Evolutionary conservation across 768 basidiomycete genomes (phyloP), one percentile per base, ranked within the genome.

Genomic region (Suillus americanus): DNA sequence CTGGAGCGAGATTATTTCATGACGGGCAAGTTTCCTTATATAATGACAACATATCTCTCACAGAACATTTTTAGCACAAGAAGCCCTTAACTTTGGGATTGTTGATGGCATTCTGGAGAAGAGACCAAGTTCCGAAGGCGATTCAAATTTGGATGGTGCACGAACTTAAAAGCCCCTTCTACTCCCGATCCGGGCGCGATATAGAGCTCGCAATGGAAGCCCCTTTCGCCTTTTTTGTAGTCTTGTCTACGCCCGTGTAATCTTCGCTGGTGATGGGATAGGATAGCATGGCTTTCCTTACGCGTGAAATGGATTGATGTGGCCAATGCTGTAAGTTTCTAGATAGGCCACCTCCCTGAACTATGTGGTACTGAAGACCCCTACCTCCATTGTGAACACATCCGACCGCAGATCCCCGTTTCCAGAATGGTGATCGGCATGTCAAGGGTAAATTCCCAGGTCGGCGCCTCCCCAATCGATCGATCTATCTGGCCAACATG

Each of bases 1-100:
- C 79, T 98, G 68, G 95, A 98, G 79, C 85, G 95, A 66, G 95
- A 98, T 77, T 96, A 96, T 78, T 98, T 94, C 77, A 91, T 98
- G 92, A 97, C 95, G 65, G 89, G 91, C 89, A 67, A 67, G 75
- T 63, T 25, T 60, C 37, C 7, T 63, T 66, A 23, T 46, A 61
- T 66, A 53, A 50, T 66, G 69, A 56, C 66, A 33, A 67, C 69
- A 68, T 57, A 68, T 70, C 37, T 67, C 60, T 69, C 33, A 68
- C 62, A 62, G 45, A 66, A 60, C 65, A 70, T 71, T 69, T 67
- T 73, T 76, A 88, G 93, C 95, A 5, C 87, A 89, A 74, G 92
- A 97, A 83, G 94, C 95, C 14, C 80, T 94, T 67, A 84, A 88
- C 41, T 98, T 98, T 77, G 95, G 95, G 46, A 91, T 98, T 62